Conservation (phyloP, 305 asterid species). For the Fraxinus latifolia region DNA sequence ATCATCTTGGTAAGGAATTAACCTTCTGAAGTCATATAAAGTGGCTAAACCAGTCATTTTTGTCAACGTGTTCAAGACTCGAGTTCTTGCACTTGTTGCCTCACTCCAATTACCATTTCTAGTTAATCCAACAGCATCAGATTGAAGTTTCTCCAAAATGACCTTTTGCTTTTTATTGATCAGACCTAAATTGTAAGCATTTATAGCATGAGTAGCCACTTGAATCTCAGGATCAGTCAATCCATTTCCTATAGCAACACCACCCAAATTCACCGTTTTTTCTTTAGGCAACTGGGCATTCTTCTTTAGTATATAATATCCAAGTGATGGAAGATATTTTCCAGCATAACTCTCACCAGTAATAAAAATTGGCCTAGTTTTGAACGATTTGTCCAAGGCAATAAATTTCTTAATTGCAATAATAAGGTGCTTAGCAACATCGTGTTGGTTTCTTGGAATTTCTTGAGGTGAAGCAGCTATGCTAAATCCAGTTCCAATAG, state of each 20-base stretch:
- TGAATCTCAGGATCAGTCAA: constrained; percentile 45
- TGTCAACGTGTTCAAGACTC: constrained; percentile 12
- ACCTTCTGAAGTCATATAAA: constrained; percentile 38
- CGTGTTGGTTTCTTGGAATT: constrained; percentile 44
- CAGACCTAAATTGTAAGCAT: constrained; percentile 34
- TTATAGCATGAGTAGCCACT: constrained; percentile 39
- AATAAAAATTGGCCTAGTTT: constrained; percentile 35
- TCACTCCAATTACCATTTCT: constrained; percentile 3
- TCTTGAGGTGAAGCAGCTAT: constrained; percentile 36
- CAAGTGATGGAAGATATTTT: constrained; percentile 43
- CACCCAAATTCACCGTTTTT: constrained; percentile 28
- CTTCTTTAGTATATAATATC: constrained; percentile 33
- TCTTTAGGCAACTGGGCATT: constrained; percentile 28
- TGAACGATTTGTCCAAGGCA: constrained; percentile 24
- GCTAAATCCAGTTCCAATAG: constrained; percentile 50
- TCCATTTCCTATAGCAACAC: constrained; percentile 50
- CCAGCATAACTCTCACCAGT: constrained; percentile 54
- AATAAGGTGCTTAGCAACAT: constrained; percentile 39
- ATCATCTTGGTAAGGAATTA: constrained; percentile 50
- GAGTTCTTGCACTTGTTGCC: constrained; percentile 10
- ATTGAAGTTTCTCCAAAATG: constrained; percentile 13
- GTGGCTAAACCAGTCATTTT: constrained; percentile 22
- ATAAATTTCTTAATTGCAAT: constrained; percentile 34
- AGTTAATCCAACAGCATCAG: constrained; percentile 2
- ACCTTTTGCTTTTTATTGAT: constrained; percentile 41